Evolutionary conservation across 2,329 filamentous ascomycete species (phyloP).

Genomic region (Colletotrichum endophyticum): DNA sequence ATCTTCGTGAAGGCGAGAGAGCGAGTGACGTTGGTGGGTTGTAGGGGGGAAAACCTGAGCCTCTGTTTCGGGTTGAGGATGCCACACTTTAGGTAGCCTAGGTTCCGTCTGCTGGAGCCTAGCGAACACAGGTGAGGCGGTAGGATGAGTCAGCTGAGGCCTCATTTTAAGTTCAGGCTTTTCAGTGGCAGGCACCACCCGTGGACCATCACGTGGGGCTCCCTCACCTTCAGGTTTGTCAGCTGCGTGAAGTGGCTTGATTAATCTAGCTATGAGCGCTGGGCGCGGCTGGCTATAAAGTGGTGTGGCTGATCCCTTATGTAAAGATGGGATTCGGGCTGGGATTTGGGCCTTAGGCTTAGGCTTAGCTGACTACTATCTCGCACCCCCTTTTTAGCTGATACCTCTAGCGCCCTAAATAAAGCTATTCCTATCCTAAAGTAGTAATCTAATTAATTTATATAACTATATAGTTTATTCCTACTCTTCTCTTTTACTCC

Average conservation of each 20-base stretch:
- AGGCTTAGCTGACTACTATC: no score
- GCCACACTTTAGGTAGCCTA: conserved; percentile 9
- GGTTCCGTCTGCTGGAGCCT: background rate
- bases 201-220: background rate
- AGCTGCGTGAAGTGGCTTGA: background rate
- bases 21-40: conserved; percentile 30
- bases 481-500: no score
- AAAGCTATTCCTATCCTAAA: no score
- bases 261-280: background rate
- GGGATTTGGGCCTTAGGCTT: no score
- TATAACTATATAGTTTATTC: no score
- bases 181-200: background rate
- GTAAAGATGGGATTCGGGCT: no score
- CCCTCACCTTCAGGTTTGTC: background rate
- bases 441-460: no score
- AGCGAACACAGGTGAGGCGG: background rate
- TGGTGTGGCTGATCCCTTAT: no score
- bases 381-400: no score
- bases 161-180: background rate
- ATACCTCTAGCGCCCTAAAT: no score
- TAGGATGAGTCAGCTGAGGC: conserved; percentile 10
- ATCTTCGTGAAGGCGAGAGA: conserved; percentile 39
- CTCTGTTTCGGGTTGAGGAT: conserved; percentile 9
- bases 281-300: background rate
- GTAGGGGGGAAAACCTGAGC: conserved; percentile 20